Evolutionary conservation across 306 rosid genomes (phyloP).

Genomic region (Rubus parviflorus): DNA sequence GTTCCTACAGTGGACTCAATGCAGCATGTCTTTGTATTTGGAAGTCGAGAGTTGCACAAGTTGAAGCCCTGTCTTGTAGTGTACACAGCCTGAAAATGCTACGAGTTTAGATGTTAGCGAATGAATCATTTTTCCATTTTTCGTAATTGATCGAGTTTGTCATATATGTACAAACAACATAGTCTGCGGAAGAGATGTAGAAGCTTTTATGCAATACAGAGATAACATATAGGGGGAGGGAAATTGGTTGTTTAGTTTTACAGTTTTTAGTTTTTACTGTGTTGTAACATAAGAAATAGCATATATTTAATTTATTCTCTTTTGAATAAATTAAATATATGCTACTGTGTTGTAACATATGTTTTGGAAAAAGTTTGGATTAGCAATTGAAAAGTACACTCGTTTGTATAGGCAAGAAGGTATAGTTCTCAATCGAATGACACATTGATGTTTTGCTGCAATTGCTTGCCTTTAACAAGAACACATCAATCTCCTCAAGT

Average conservation of each 20-base stretch:
- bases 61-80: conserved; percentile 28
- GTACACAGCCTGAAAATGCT: conserved; percentile 37
- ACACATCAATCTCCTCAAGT: too few species aligned
- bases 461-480: background rate
- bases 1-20: background rate
- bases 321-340: too few species aligned
- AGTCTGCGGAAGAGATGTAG: conserved; percentile 39
- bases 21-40: conserved; percentile 16
- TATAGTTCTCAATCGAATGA: background rate
- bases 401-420: background rate
- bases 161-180: conserved; percentile 34
- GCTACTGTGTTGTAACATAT: too few species aligned
- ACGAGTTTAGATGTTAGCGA: conserved; percentile 22
- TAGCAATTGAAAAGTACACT: background rate
- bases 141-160: conserved; percentile 36
- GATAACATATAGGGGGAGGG: conserved; percentile 42
- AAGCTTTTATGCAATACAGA: conserved; percentile 33
- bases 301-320: conserved; percentile 7
- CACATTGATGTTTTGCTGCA: background rate
- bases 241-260: conserved; percentile 32
- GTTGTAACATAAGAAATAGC: background rate
- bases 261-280: too few species aligned
- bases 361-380: background rate
- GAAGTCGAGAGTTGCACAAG: conserved; percentile 31
- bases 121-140: conserved; percentile 23